Base-by-base conservation (phyloP, 768 basidiomycete genomes). In the Exidia glandulosa region DNA sequence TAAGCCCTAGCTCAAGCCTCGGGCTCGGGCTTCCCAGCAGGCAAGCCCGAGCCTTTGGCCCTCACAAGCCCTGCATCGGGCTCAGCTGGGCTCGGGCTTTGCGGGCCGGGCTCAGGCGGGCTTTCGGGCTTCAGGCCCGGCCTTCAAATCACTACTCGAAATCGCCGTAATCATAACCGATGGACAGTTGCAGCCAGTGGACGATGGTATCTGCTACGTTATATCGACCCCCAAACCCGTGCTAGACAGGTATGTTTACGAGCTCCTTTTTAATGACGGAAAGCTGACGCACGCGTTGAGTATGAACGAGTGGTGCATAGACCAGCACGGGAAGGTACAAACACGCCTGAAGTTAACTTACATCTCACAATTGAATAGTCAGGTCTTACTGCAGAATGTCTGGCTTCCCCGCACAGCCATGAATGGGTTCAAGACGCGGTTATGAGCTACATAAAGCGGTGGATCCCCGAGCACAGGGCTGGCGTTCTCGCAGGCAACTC, bases 131-230 rank as follows among this genome's bases (percentile, higher is more conserved):
- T n/a, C n/a, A n/a, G n/a, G n/a, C n/a, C n/a, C n/a, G n/a, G n/a
- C n/a, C n/a, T n/a, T n/a, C n/a, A n/a, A n/a, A n/a, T n/a, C n/a
- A n/a, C 81, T 92, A 31, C 69, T 93, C 2, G 93, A 95, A 71
- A 87, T 94, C 16, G 68, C 93, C 78, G 90, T 95, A 37, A n/a
- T n/a, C n/a, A 89, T 97, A 61, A 95, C 94, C 2, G 79, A 95
- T 65, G 92, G 92, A 3, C 79, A 91, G 63, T 74, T 97, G 41
- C 79, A 90, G 29, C 68, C 81, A 12, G 86, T 96, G 3, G 91
- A 96, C 68, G 79, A 86, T 13, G 93, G 94, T 12, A 73, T 95
- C 23, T 75, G 86, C 64, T 92, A 78, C 64, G 80, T 92, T 32
- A 85, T 97, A 59, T 76, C 72, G 57, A 88, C 85, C 1, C 83